Base-by-base conservation (phyloP, 352 stramenopile species). In the Globisporangium apiculatum region DNA sequence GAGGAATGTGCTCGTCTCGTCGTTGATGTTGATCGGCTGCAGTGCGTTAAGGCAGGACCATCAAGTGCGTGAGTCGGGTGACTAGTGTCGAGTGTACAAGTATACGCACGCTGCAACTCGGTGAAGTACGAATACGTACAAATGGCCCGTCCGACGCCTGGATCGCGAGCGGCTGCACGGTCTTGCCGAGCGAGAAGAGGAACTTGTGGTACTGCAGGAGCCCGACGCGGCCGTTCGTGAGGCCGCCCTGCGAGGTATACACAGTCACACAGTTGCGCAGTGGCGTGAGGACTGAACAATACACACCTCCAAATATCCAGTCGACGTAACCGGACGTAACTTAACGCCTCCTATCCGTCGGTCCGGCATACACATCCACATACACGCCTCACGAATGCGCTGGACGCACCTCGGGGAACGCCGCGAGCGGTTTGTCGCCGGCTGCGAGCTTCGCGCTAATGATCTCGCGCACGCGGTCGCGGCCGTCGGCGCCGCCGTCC, bases 161-260 rank as follows among this genome's bases (percentile, higher is more conserved):
- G 46, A 89, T 82, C 14, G 77, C 75, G 24, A 89, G 69, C 43
- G 79, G 79, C 43, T 89, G 79, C 48, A 89, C 64, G 4, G 58
- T 71, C 53, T 81, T 82, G 47, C 68, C 77, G 9, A 89, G 71
- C 12, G 76, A 87, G 50, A 89, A 89, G 14, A 89, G 72, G 55
- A 89, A 89, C 64, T 87, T 89, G 65, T 89, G 77, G 51, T 89
- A 89, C 66, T 89, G 79, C 24, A 89, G 53, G 52, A 89, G 56
- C 2, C 79, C 79, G 38, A 81, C 79, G 47, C 61, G 67, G 5
- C 79, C 79, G 37, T 89, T 89, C 14, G 79, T 87, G 10, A 89
- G 68, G 6, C 79, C 79, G 8, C 79, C 79, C 72, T 47, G 24
- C 24, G 24, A 36, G 14, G 43, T 51, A 49, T 14, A 17, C 12